Percentiles rank a stretch among this genome's conserved stretches.
Evolutionary conservation across 2,329 filamentous ascomycete genomes (phyloP).

Genomic region (Cladophialophora exuberans): DNA sequence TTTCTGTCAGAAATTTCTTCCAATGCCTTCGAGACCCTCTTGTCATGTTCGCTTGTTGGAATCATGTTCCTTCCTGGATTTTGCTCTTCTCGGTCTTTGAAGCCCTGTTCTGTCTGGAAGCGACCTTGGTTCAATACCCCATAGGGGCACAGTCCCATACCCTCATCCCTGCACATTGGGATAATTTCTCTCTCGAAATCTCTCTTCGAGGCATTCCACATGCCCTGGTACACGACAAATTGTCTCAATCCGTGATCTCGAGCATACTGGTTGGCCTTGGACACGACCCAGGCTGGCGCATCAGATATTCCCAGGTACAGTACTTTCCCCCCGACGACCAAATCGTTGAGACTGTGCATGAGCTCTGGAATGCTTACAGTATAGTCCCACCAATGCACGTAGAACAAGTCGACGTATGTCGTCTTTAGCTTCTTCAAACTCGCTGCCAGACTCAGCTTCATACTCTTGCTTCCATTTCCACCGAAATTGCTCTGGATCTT

Average conservation of each 20-base stretch:
- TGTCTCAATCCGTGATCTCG: slow-evolving; percentile 69
- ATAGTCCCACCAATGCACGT: slow-evolving; percentile 61
- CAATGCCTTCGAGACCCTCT: slow-evolving; percentile 70
- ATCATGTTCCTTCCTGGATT: slow-evolving; percentile 7
- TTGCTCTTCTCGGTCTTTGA: slow-evolving; percentile 10
- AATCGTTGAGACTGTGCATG: slow-evolving; percentile 68
- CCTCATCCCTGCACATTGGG: slow-evolving; percentile 64
- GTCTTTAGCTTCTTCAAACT: slow-evolving; percentile 41
- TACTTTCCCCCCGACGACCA: slow-evolving; percentile 65
- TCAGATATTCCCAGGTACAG: slow-evolving; percentile 65
- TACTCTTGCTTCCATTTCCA: slow-evolving; percentile 42
- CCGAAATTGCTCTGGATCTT: slow-evolving; percentile 46
- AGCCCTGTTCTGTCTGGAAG: slow-evolving; percentile 37
- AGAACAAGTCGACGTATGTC: slow-evolving; percentile 41
- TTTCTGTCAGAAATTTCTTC: slow-evolving; percentile 25
- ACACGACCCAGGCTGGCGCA: slow-evolving; percentile 39
- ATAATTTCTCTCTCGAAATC: slow-evolving; percentile 71
- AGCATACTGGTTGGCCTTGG: slow-evolving; percentile 60
- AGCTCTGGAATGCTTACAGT: slow-evolving; percentile 67
- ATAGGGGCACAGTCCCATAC: slow-evolving; percentile 64
- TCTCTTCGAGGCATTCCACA: slow-evolving; percentile 62
- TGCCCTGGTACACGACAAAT: slow-evolving; percentile 71
- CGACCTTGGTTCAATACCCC: slow-evolving; percentile 38
- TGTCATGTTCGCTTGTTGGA: slow-evolving; percentile 45
- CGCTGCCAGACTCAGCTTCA: slow-evolving; percentile 36